Conservation (phyloP, 306 rosid genomes). For the Biancaea sappan region DNA sequence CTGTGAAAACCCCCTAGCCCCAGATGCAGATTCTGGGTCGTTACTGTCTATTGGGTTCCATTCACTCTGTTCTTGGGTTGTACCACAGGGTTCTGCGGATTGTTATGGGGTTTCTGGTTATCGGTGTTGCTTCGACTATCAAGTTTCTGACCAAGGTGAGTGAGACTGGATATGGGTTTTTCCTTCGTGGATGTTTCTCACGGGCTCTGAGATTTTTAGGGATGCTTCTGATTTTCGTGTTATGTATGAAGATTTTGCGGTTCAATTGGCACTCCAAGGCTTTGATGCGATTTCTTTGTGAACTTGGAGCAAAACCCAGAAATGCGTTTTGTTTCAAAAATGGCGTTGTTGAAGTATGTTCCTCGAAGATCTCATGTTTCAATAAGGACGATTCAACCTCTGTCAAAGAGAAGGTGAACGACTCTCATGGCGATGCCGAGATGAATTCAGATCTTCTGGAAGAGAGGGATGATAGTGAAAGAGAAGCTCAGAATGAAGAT, state of each 20-base stretch:
- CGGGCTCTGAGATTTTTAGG: conserved; percentile 43
- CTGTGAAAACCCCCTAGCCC: neutral
- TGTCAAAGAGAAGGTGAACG: conserved; percentile 3
- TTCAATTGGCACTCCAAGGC: conserved; percentile 30
- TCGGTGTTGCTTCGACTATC: conserved; percentile 49
- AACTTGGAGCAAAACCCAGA: conserved; percentile 37
- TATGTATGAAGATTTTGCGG: conserved; percentile 44
- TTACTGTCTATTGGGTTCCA: conserved; percentile 14
- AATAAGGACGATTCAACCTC: neutral
- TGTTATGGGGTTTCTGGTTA: conserved; percentile 17
- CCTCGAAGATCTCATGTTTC: conserved; percentile 30
- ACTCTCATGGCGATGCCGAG: neutral
- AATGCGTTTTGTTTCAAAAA: conserved; percentile 36
- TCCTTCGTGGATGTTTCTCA: conserved; percentile 42
- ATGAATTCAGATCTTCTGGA: conserved; percentile 3
- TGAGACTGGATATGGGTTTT: conserved; percentile 50
- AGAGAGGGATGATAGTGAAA: conserved; percentile 23
- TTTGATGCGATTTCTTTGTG: conserved; percentile 40
- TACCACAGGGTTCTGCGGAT: conserved; percentile 36
- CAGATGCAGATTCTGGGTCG: conserved; percentile 51
- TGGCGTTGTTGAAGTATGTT: neutral
- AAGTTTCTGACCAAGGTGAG: conserved; percentile 38
- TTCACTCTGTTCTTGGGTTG: conserved; percentile 35
- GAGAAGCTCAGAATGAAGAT: conserved; percentile 33
- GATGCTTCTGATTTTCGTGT: conserved; percentile 36